These are phyloP conservation scores for Macrophomina pseudophaseolina DNA, from an alignment of 2,329 filamentous ascomycete genomes.

Conservation along the genomic window DNA sequence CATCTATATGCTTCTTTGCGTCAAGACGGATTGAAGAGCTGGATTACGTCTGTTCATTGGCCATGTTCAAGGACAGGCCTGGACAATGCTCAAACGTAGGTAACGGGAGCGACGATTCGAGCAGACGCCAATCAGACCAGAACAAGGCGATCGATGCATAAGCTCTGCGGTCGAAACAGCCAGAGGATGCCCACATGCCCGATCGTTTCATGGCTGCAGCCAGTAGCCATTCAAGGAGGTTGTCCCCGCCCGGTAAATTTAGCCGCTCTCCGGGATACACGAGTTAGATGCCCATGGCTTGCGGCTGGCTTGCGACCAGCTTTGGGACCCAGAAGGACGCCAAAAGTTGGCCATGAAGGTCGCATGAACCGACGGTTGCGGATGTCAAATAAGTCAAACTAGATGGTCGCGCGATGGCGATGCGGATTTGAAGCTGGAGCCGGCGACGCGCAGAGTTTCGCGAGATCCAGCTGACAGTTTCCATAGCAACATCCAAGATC, in stretches of 20 bases:
- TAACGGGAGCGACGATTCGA: background rate
- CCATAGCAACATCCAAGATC: background rate
- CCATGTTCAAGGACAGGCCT: background rate
- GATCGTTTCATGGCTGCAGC: conserved; percentile 14
- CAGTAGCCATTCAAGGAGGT: background rate
- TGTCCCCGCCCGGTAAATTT: background rate
- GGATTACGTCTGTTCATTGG: conserved; percentile 2
- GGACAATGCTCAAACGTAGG: background rate
- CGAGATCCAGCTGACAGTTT: background rate
- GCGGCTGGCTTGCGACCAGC: background rate
- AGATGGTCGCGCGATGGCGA: background rate
- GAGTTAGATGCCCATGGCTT: background rate
- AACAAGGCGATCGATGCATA: background rate
- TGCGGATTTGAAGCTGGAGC: background rate
- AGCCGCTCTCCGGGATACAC: background rate
- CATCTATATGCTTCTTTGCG: conserved; percentile 11
- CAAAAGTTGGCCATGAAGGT: background rate
- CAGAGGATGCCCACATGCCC: background rate
- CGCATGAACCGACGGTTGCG: background rate
- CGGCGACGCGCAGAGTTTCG: background rate
- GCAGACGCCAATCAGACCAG: background rate
- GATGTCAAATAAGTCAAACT: background rate
- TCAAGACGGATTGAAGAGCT: background rate
- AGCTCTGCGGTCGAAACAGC: conserved; percentile 10
- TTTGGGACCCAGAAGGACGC: background rate